Conservation (phyloP, 164 flowering plant species). For the Akebia trifoliata region DNA sequence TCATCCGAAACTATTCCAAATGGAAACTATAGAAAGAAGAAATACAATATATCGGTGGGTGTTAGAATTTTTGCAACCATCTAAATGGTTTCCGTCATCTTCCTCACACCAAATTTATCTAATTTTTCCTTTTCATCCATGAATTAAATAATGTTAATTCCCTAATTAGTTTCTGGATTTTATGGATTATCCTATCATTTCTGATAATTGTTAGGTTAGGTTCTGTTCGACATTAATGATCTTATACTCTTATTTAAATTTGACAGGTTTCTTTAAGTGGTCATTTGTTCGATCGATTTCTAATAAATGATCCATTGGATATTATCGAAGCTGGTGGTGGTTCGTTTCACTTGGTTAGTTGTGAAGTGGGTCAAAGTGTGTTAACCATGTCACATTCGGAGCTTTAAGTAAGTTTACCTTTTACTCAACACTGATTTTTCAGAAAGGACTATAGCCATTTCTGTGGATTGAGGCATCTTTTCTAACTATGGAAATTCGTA, state of each 20-base stretch:
- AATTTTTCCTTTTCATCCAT: not conserved
- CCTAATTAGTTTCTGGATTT: not conserved
- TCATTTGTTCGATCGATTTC: slow-evolving; percentile 88
- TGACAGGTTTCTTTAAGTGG: slow-evolving; percentile 95
- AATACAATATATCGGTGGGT: slow-evolving; percentile 52
- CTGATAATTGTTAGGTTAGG: not conserved
- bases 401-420: slow-evolving; percentile 63
- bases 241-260: slow-evolving; percentile 6
- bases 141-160: not conserved
- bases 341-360: slow-evolving; percentile 78
- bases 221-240: not conserved
- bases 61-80: not conserved
- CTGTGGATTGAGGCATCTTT: too few species aligned
- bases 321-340: slow-evolving; percentile 98
- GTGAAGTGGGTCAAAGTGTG: slow-evolving; percentile 87
- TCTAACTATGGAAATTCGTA: too few species aligned
- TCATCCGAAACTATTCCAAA: slow-evolving; percentile 24
- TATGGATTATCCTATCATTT: not conserved
- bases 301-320: slow-evolving; percentile 93
- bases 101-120: not conserved
- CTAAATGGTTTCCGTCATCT: not conserved
- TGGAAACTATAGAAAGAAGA: slow-evolving; percentile 36
- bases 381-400: slow-evolving; percentile 74
- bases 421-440: not conserved
- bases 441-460: too few species aligned